A percentile compares a stretch with the other conserved stretches of the same genome.
Evolutionary conservation across 139 green algal species (phyloP).

Genomic region (Coelastrella sp.): DNA sequence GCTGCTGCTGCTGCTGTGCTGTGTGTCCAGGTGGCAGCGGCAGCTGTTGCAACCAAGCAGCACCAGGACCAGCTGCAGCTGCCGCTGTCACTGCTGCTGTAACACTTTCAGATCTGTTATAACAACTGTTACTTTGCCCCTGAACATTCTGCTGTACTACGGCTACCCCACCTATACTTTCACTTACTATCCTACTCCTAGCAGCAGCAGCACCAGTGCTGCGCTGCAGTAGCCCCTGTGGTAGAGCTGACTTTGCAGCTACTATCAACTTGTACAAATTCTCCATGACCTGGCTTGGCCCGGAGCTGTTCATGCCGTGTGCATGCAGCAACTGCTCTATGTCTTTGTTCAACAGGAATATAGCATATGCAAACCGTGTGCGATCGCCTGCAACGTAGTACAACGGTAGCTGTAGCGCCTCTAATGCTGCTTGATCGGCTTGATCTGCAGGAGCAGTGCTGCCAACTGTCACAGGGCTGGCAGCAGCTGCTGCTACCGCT

Average conservation of each 20-base stretch:
- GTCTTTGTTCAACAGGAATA: constrained; percentile 85
- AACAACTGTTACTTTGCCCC: neutral
- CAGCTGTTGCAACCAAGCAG: constrained; percentile 5
- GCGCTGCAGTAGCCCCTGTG: neutral
- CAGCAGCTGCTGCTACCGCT: neutral
- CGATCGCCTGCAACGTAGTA: constrained; percentile 72
- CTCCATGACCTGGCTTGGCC: constrained; percentile 69
- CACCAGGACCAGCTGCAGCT: constrained; percentile 8
- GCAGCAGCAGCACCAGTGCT: neutral
- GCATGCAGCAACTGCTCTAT: constrained; percentile 80
- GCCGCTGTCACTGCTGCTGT: neutral
- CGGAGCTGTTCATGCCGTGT: constrained; percentile 70
- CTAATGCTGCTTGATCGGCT: constrained; percentile 28
- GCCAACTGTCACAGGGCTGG: neutral
- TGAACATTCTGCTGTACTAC: neutral
- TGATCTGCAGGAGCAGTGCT: neutral
- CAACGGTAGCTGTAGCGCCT: constrained; percentile 65
- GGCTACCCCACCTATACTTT: neutral
- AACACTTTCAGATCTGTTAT: neutral
- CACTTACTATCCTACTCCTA: neutral
- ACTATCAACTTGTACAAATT: constrained; percentile 74
- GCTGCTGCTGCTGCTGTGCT: constrained; percentile 9
- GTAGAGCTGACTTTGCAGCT: constrained; percentile 58
- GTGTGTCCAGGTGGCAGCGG: constrained; percentile 39
- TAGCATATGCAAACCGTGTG: constrained; percentile 75